Evolutionary conservation across 2,329 filamentous ascomycete genomes (phyloP).

Genomic region (Monilinia aucupariae): DNA sequence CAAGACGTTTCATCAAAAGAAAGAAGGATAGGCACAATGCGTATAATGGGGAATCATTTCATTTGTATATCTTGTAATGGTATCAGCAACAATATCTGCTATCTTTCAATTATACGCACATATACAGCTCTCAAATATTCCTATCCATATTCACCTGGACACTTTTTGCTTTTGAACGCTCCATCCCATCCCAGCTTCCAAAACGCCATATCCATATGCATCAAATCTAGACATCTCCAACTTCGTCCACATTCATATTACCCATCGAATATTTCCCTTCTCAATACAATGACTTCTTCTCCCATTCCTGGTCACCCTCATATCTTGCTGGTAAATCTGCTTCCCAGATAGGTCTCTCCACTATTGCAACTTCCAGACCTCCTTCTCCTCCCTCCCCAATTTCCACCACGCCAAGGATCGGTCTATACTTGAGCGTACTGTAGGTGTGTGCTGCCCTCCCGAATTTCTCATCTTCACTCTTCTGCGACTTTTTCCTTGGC

Average conservation of each 20-base stretch:
- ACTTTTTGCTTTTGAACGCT: slow-evolving; percentile 8
- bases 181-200: slow-evolving; percentile 2
- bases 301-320: slow-evolving; percentile 52
- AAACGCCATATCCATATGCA: slow-evolving; percentile 13
- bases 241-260: neutral
- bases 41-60: neutral
- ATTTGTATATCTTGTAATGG: neutral
- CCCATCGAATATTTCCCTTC: neutral
- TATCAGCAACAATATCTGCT: slow-evolving; percentile 1
- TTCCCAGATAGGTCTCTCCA: slow-evolving; percentile 83
- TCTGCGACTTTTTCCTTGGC: slow-evolving; percentile 26
- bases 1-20: neutral
- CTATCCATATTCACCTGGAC: neutral
- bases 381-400: slow-evolving; percentile 37
- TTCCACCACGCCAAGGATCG: slow-evolving; percentile 71
- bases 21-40: neutral
- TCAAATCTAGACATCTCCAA: neutral
- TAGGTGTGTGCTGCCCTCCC: slow-evolving; percentile 42
- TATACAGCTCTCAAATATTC: neutral
- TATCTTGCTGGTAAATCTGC: slow-evolving; percentile 70
- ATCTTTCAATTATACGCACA: slow-evolving; percentile 7
- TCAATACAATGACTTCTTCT: slow-evolving; percentile 25
- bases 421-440: slow-evolving; percentile 88
- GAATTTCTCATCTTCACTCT: slow-evolving; percentile 28
- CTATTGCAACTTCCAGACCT: slow-evolving; percentile 71